phyloP scores from a whole-genome alignment of 768 basidiomycete genomes.

The Auricularia cornea region DNA sequence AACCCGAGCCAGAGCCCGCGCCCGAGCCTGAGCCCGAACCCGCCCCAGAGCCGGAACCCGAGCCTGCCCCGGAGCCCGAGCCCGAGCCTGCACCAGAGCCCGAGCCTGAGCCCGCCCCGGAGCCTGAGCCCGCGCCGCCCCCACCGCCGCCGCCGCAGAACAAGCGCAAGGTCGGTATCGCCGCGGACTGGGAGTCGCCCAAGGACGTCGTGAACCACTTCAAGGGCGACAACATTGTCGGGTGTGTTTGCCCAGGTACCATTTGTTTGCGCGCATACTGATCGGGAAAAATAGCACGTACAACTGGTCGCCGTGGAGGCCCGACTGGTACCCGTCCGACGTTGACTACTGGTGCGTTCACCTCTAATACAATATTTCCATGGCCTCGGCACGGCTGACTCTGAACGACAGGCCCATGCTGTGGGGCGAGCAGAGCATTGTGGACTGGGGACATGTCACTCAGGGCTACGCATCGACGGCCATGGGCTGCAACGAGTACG shows the following conservation, averaged over 20 bases:
- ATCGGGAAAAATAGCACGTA: background rate
- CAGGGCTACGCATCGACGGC: background rate
- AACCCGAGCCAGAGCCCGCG: background rate
- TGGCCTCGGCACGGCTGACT: too few species aligned
- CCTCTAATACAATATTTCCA: too few species aligned
- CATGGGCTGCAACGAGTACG: conserved; percentile 1
- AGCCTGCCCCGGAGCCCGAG: background rate
- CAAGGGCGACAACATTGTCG: background rate
- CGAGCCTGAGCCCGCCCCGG: background rate
- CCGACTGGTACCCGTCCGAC: background rate
- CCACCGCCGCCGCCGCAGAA: background rate
- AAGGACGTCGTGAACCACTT: background rate
- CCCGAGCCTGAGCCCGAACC: background rate
- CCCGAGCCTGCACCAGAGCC: background rate
- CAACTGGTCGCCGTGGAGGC: conserved; percentile 1
- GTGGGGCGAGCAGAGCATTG: background rate
- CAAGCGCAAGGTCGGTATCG: background rate
- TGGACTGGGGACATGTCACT: background rate
- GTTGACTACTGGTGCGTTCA: background rate
- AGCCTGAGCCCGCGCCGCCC: background rate
- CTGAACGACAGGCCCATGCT: background rate
- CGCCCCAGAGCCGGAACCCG: background rate
- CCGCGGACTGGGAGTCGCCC: background rate
- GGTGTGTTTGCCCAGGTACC: background rate
- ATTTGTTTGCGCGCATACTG: background rate